A percentile compares a stretch with the other conserved stretches of the same genome.
Conservation (phyloP, 139 green algal genomes). For the Coelastrella sp. region DNA sequence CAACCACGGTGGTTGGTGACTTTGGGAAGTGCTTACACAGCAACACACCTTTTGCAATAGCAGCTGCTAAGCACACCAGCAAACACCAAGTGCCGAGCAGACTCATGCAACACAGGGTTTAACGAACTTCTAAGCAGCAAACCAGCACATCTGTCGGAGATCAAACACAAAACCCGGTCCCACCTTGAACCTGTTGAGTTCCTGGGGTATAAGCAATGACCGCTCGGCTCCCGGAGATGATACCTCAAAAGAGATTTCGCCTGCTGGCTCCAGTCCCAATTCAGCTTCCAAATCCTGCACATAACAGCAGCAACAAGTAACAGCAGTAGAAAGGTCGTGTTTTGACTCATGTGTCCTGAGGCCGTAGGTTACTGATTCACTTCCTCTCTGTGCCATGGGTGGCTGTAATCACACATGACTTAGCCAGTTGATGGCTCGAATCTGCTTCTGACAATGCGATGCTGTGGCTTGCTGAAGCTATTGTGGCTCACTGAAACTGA, state of each 20-base stretch:
- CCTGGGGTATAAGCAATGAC: conserved; percentile 59
- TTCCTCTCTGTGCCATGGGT: no score
- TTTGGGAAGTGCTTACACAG: no score
- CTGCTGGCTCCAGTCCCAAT: conserved; percentile 66
- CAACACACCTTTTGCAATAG: neutral
- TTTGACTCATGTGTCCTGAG: conserved; percentile 49
- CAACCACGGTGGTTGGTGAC: no score
- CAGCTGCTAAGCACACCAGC: neutral
- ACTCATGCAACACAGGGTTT: neutral
- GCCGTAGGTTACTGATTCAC: neutral
- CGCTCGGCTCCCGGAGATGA: conserved; percentile 79
- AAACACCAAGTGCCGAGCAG: no score
- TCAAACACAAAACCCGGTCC: neutral
- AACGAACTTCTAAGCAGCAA: neutral
- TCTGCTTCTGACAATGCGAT: no score
- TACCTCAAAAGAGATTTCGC: conserved; percentile 77
- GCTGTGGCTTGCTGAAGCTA: no score
- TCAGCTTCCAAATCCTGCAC: conserved; percentile 51
- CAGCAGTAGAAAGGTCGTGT: conserved; percentile 71
- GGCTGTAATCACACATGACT: no score
- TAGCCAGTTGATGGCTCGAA: no score
- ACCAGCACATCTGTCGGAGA: neutral
- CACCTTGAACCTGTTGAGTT: conserved; percentile 65
- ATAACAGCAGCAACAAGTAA: conserved; percentile 64
- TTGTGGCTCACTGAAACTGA: no score